Percentiles rank a stretch among this genome's conserved stretches.
phyloP scores from a whole-genome alignment of 371 early-diverging fungal genomes.

The Saksenaea oblongispora region DNA sequence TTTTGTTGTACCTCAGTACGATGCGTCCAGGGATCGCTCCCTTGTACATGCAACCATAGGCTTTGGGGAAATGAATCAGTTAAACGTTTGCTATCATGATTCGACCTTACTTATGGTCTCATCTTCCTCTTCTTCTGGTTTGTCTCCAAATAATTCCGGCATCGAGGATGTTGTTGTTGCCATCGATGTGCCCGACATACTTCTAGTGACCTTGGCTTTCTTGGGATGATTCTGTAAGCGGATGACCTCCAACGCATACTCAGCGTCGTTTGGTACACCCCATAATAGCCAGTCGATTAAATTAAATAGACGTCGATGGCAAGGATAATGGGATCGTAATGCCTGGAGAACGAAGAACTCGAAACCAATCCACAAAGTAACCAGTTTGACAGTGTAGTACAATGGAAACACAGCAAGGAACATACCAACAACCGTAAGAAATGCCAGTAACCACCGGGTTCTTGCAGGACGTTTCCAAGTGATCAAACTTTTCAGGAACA shows the following conservation, averaged over 20 bases:
- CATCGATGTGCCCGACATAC: not conserved
- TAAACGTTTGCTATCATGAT: not conserved
- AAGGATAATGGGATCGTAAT: constrained; percentile 45
- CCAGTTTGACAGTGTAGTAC: constrained; percentile 23
- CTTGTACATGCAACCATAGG: constrained; percentile 35
- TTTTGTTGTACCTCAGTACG: not conserved
- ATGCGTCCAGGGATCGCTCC: constrained; percentile 40
- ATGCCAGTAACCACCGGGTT: constrained; percentile 24
- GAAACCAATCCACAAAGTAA: constrained; percentile 34
- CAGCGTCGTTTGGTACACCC: constrained; percentile 50
- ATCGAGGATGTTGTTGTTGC: constrained; percentile 27
- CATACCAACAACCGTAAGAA: constrained; percentile 8
- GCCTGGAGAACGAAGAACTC: constrained; percentile 46
- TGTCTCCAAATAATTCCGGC: constrained; percentile 11
- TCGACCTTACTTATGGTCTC: constrained; percentile 13
- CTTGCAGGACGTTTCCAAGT: constrained; percentile 47
- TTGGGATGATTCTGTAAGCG: constrained; percentile 15
- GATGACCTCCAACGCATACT: constrained; percentile 48
- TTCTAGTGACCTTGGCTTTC: constrained; percentile 12
- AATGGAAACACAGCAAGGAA: constrained; percentile 21
- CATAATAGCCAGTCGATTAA: constrained; percentile 43
- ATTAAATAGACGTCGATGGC: constrained; percentile 46
- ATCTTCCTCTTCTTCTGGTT: not conserved
- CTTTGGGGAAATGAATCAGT: constrained; percentile 8
- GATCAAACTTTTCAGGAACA: constrained; percentile 22